These are phyloP conservation scores for Metschnikowia dekortorum DNA, from an alignment of 805 yeast genomes.

Conservation along the genomic window DNA sequence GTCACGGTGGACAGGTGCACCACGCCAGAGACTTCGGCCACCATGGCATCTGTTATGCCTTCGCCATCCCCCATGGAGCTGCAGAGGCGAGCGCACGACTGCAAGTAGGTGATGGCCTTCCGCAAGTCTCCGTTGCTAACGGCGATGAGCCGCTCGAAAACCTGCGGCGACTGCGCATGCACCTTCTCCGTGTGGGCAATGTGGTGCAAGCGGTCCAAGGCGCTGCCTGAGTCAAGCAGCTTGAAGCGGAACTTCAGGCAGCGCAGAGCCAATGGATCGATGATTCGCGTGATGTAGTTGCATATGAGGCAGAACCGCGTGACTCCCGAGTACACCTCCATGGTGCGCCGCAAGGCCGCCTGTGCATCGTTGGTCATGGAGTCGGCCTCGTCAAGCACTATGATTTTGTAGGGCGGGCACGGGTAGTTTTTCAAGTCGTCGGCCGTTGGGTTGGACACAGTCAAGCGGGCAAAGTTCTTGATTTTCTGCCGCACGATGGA, in stretches of 20 bases:
- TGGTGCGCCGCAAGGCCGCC: slow-evolving; percentile 88
- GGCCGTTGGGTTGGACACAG: slow-evolving; percentile 73
- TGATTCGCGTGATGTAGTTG: slow-evolving; percentile 93
- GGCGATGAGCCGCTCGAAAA: slow-evolving; percentile 57
- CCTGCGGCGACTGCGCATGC: slow-evolving; percentile 41
- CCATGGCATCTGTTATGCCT: slow-evolving; percentile 42
- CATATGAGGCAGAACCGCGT: slow-evolving; percentile 92
- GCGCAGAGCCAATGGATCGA: slow-evolving; percentile 93
- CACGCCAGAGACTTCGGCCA: slow-evolving; percentile 74
- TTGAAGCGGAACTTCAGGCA: slow-evolving; percentile 94
- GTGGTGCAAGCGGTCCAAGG: slow-evolving; percentile 60
- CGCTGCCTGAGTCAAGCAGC: slow-evolving; percentile 65
- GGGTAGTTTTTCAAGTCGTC: slow-evolving; percentile 74
- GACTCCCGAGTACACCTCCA: slow-evolving; percentile 84
- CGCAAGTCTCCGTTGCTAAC: slow-evolving; percentile 88
- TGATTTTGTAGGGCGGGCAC: slow-evolving; percentile 93
- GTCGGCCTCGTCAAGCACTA: slow-evolving; percentile 92
- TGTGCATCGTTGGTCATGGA: slow-evolving; percentile 98
- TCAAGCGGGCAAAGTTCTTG: slow-evolving; percentile 79
- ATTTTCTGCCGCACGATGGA: slow-evolving; percentile 82
- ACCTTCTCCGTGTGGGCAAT: slow-evolving; percentile 47
- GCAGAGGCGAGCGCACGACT: slow-evolving; percentile 29
- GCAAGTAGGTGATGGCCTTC: slow-evolving; percentile 85
- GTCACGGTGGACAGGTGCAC: slow-evolving; percentile 50
- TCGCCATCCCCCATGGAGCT: slow-evolving; percentile 5